phyloP scores from a whole-genome alignment of 179 eudicot species.

The Carnegiea gigantea region DNA sequence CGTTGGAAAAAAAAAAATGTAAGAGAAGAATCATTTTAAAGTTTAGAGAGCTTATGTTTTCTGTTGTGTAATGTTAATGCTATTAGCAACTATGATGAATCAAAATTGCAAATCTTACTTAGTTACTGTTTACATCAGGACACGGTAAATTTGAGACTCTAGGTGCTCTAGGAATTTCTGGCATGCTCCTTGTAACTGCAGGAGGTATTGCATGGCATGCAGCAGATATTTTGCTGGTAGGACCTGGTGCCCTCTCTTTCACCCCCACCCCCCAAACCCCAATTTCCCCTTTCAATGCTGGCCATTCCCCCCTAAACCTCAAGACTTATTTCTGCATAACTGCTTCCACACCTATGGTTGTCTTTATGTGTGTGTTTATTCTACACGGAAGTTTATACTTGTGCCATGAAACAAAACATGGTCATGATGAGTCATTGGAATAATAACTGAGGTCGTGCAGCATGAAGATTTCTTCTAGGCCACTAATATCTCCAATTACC shows the following conservation, averaged over 20 bases:
- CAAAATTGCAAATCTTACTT: conserved; percentile 6
- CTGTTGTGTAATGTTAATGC: not conserved
- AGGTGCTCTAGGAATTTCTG: conserved; percentile 91
- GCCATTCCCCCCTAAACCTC: too few relatives aligned
- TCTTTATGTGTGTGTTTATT: too few relatives aligned
- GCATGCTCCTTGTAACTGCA: conserved; percentile 82
- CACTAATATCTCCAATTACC: not conserved
- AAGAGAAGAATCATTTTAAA: not conserved
- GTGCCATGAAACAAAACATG: too few relatives aligned
- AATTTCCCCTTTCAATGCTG: too few relatives aligned
- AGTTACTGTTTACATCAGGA: conserved; percentile 45
- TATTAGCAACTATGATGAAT: not conserved
- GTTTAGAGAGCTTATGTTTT: not conserved
- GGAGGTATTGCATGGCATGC: conserved; percentile 99
- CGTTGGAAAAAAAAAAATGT: not conserved
- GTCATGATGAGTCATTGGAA: too few relatives aligned
- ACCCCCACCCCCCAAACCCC: not conserved
- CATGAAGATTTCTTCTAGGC: not conserved
- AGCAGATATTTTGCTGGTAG: conserved; percentile 73
- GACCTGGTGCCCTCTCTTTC: conserved; percentile 6
- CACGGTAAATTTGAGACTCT: conserved; percentile 97
- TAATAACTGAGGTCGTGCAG: too few relatives aligned
- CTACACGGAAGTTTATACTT: too few relatives aligned
- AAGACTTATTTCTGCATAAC: too few relatives aligned
- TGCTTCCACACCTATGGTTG: too few relatives aligned